Percentiles rank a stretch among this genome's conserved stretches.
phyloP scores from a whole-genome alignment of 129 eudicot species.

The Erigeron canadensis region DNA sequence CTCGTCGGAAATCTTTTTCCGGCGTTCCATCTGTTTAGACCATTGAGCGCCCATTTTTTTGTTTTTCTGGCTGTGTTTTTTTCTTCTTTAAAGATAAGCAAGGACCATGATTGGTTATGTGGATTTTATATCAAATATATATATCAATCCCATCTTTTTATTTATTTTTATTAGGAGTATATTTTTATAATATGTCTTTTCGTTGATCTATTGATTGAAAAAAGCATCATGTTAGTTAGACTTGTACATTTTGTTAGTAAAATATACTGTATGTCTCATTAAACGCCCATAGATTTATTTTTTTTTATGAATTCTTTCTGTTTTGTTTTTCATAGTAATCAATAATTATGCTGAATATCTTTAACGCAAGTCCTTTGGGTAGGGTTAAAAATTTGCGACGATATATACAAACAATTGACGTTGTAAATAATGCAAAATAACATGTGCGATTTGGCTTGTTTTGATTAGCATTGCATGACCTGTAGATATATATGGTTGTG shows the following conservation, averaged over 20 bases:
- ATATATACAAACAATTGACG: no score
- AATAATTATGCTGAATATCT: not conserved
- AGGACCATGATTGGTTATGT: slow-evolving; percentile 25
- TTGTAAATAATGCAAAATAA: no score
- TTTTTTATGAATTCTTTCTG: no score
- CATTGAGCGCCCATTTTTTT: slow-evolving; percentile 67
- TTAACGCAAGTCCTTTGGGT: no score
- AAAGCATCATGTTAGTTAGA: slow-evolving; percentile 3
- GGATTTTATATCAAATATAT: slow-evolving; percentile 26
- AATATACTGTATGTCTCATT: not conserved
- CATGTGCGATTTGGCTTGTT: no score
- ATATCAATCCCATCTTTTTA: slow-evolving; percentile 12
- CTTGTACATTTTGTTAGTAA: slow-evolving; percentile 16
- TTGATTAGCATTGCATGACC: no score
- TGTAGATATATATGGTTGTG: no score
- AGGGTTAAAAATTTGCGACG: no score
- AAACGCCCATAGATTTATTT: not conserved
- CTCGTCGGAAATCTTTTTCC: slow-evolving; percentile 55
- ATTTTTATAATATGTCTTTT: slow-evolving; percentile 24
- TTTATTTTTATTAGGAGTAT: no score
- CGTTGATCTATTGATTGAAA: slow-evolving; percentile 27
- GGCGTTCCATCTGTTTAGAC: slow-evolving; percentile 61
- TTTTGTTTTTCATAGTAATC: no score
- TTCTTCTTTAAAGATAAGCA: slow-evolving; percentile 3
- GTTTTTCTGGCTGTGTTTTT: not conserved